Conservation (phyloP, 331 rosid species). For the Cydonia oblonga region DNA sequence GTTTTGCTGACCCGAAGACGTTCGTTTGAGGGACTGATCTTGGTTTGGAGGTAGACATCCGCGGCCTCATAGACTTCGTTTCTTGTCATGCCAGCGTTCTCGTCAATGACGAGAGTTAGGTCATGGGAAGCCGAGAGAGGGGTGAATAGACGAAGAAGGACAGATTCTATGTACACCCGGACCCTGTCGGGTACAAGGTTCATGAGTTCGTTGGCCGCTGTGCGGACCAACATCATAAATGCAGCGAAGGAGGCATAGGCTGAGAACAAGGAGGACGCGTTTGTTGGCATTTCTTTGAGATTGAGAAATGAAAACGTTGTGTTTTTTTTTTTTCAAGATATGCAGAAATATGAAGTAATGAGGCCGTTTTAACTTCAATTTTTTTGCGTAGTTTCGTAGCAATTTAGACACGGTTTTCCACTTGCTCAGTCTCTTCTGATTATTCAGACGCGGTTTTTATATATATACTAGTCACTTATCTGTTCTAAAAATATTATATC, state of each 20-base stretch:
- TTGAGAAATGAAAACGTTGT: constrained; percentile 6
- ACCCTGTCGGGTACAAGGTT: constrained; percentile 8
- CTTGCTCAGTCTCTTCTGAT: no score
- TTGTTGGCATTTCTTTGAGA: constrained; percentile 7
- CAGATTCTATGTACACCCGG: constrained; percentile 5
- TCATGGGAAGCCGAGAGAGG: neutral
- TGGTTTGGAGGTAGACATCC: constrained; percentile 21
- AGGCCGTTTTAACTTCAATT: no score
- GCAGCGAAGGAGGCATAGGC: constrained; percentile 28
- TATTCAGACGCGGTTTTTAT: no score
- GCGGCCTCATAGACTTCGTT: constrained; percentile 29
- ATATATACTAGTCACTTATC: no score
- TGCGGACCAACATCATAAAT: constrained; percentile 22
- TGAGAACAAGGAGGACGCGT: constrained; percentile 20
- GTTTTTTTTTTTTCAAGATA: no score
- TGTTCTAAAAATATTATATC: no score
- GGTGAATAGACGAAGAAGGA: constrained; percentile 3
- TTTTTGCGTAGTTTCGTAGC: no score
- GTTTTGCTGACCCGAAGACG: constrained; percentile 15
- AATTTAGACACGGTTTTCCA: no score
- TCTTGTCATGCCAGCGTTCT: constrained; percentile 6
- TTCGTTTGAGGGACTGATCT: constrained; percentile 4
- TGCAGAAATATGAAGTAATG: no score
- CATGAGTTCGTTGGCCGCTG: constrained; percentile 1
- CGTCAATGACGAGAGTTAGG: constrained; percentile 23